Conservation (phyloP, 768 basidiomycete genomes). For the Mycena vulgaris region DNA sequence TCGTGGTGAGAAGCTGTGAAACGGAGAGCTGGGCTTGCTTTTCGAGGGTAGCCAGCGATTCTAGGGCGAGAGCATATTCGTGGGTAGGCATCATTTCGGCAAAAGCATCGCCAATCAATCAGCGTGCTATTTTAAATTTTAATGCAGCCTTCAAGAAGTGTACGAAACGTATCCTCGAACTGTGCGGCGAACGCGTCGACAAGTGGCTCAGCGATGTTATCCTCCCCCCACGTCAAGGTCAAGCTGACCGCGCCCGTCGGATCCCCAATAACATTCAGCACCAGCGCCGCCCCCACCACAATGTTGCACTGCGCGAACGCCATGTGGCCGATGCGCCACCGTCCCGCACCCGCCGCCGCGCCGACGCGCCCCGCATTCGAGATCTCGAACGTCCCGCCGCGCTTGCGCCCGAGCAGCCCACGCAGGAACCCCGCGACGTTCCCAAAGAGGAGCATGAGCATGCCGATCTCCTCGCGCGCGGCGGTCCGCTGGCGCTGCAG, state of each 20-base stretch:
- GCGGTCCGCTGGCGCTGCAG: slow-evolving; percentile 43
- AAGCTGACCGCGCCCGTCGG: slow-evolving; percentile 42
- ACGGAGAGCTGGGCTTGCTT: too few species aligned
- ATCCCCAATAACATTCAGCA: slow-evolving; percentile 48
- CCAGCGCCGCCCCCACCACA: slow-evolving; percentile 47
- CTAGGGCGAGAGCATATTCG: too few species aligned
- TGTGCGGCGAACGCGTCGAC: slow-evolving; percentile 42
- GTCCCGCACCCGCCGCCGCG: not conserved
- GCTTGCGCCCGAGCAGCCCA: slow-evolving; percentile 53
- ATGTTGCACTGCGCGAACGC: slow-evolving; percentile 50
- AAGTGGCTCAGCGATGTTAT: slow-evolving; percentile 37
- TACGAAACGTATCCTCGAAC: slow-evolving; percentile 34
- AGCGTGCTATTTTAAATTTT: not conserved
- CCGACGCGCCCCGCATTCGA: slow-evolving; percentile 57
- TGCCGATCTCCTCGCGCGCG: slow-evolving; percentile 48
- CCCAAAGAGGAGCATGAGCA: slow-evolving; percentile 53
- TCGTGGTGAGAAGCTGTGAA: too few species aligned
- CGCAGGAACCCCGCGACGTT: slow-evolving; percentile 48
- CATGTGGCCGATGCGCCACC: slow-evolving; percentile 43
- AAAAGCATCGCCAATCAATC: too few species aligned
- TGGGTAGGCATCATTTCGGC: too few species aligned
- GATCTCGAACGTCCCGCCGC: slow-evolving; percentile 50
- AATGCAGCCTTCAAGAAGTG: slow-evolving; percentile 13
- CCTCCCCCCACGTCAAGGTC: slow-evolving; percentile 43
- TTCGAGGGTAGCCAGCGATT: too few species aligned